A percentile compares a stretch with the other conserved stretches of the same genome.
phyloP scores from a whole-genome alignment of 495 filamentous ascomycete species.

The Aspergillus coremiiformis region DNA sequence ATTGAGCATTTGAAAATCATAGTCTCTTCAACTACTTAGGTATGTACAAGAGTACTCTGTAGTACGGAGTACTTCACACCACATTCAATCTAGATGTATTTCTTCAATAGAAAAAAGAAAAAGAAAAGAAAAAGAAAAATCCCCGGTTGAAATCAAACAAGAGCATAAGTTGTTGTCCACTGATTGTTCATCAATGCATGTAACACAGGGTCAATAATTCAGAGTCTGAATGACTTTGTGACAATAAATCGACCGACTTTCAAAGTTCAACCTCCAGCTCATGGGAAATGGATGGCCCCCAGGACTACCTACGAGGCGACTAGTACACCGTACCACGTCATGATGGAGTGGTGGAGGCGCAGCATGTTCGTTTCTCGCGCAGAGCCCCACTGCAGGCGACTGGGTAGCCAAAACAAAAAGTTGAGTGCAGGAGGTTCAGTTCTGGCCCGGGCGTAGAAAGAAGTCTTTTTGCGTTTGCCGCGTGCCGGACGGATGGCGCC shows the following conservation, averaged over 20 bases:
- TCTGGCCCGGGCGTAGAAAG: slow-evolving; percentile 4
- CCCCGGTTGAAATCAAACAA: neutral
- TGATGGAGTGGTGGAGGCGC: slow-evolving; percentile 16
- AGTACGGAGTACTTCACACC: neutral
- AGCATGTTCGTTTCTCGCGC: slow-evolving; percentile 11
- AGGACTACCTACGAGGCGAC: neutral
- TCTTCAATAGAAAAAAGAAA: neutral
- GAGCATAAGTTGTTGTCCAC: neutral
- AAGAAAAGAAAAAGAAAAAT: neutral
- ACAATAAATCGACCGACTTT: no score
- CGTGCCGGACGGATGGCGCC: slow-evolving; percentile 11
- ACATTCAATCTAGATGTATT: neutral
- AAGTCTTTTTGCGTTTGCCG: neutral
- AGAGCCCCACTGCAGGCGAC: slow-evolving; percentile 11
- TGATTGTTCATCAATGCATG: neutral
- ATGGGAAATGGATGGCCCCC: neutral
- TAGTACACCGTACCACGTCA: slow-evolving; percentile 12
- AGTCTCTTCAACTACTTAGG: no score
- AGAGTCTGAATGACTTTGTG: slow-evolving; percentile 6
- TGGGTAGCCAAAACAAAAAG: neutral
- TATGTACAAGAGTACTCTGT: no score
- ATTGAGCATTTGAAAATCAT: no score
- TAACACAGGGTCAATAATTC: slow-evolving; percentile 10
- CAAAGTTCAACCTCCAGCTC: no score
- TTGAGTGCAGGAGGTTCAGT: neutral